Evolutionary conservation across 1,284 basidiomycete species (phyloP), one percentile per base, ranked within the genome.

Genomic region (Ceratobasidium sp.): DNA sequence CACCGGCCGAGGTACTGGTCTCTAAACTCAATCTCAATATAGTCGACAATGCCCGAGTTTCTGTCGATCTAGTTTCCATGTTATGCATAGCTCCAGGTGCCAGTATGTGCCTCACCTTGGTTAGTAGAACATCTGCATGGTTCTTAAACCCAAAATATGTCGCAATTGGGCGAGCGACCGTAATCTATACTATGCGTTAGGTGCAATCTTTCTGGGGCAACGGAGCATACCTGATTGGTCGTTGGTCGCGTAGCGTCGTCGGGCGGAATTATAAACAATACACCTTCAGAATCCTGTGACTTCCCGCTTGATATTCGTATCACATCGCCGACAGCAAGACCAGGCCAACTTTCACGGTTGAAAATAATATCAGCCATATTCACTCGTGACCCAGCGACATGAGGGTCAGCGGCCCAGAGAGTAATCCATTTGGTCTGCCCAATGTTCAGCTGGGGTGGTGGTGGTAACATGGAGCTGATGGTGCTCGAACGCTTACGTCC

Each of bases 1-100:
- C 92, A 93, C 62, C 95, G 86, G 27, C 93, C 94, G 10, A 96
- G 83, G 75, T 96, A 96, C 76, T 95, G 93, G 75, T 96, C 94
- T 74, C 92, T 90, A 77, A 97, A 97, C 54, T 88, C 87, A 65
- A 97, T 85, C 75, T 97, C 95, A 60, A 96, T 84, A 76, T 90
- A 92, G 72, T 94, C 91, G 1, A 92, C 92, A 43, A 83, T 84
- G 73, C 86, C 87, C 40, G 81, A 79, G 4, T 82, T 79, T 71
- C 85, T 86, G 72, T 91, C 85, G 31, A 93, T 87, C 91, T 93
- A 70, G 54, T 60, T 1, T 60, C 20, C 57, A 55, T n/a, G 68
- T 43, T 57, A 22, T 32, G 60, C 27, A 22, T 45, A 50, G 58
- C 58, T 22, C 15, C 64, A 47, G 13, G 60, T 40, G 69, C 69